A percentile compares a stretch with the other conserved stretches of the same genome.
phyloP scores from a whole-genome alignment of 2,329 filamentous ascomycete species.

The Sporothrix schenckii region DNA sequence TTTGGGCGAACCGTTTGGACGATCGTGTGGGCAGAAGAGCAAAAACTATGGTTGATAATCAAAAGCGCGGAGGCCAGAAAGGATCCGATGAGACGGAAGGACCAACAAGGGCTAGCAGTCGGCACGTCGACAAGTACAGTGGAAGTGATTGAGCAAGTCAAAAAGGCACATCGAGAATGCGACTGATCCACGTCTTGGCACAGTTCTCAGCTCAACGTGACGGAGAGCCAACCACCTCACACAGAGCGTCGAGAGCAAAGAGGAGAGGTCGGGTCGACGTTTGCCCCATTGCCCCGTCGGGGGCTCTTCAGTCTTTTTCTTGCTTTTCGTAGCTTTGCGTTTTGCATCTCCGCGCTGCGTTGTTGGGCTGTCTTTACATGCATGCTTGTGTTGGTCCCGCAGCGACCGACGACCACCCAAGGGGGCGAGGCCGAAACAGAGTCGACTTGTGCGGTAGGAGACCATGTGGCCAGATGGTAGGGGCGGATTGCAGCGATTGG shows the following conservation, averaged over 20 bases:
- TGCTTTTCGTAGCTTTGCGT: neutral
- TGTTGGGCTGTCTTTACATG: neutral
- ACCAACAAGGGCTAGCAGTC: neutral
- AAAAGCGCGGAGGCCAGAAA: neutral
- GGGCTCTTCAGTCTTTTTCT: neutral
- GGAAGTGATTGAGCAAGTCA: neutral
- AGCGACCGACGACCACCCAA: too few relatives aligned
- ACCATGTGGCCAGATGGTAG: neutral
- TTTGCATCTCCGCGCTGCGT: neutral
- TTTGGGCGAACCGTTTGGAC: too few relatives aligned
- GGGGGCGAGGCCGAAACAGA: neutral
- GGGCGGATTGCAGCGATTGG: too few relatives aligned
- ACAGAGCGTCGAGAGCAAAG: neutral
- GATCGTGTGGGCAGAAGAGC: neutral
- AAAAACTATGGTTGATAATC: neutral
- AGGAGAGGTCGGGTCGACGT: neutral
- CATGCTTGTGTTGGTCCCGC: constrained; percentile 3
- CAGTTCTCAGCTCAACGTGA: neutral
- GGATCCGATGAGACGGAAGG: neutral
- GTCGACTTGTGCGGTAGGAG: constrained; percentile 7
- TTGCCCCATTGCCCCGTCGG: too few relatives aligned
- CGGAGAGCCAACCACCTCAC: neutral
- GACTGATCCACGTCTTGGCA: constrained; percentile 9
- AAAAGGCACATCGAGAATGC: neutral
- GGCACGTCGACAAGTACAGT: too few relatives aligned